A percentile compares a stretch with the other conserved stretches of the same genome.
phyloP scores from a whole-genome alignment of 805 yeast species.

The Monosporozyma aerobia region DNA sequence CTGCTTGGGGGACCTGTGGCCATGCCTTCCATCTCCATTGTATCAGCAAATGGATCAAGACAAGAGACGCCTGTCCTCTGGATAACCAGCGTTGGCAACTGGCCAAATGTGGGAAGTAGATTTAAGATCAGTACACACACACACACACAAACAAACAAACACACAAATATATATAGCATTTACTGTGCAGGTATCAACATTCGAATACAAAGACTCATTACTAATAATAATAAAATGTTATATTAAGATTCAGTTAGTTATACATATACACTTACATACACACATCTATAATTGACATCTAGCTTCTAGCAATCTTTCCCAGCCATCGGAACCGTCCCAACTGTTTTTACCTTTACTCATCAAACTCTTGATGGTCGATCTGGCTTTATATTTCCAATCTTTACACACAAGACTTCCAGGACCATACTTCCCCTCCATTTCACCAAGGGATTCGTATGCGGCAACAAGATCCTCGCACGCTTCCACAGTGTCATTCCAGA shows the following conservation, averaged over 20 bases:
- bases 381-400: slow-evolving; percentile 85
- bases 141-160: neutral
- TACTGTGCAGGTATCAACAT: neutral
- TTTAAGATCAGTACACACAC: neutral
- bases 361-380: slow-evolving; percentile 59
- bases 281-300: slow-evolving; percentile 16
- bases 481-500: slow-evolving; percentile 75
- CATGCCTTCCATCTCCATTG: slow-evolving; percentile 99
- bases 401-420: slow-evolving; percentile 81
- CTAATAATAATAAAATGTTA: neutral
- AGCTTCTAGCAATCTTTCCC: slow-evolving; percentile 49
- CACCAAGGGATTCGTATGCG: slow-evolving; percentile 85
- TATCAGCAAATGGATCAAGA: slow-evolving; percentile 88
- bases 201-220: neutral
- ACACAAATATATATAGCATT: neutral
- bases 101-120: slow-evolving; percentile 61
- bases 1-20: slow-evolving; percentile 96
- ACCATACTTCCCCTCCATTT: slow-evolving; percentile 64
- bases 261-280: slow-evolving; percentile 2
- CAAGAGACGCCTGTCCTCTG: slow-evolving; percentile 93
- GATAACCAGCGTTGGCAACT: slow-evolving; percentile 86
- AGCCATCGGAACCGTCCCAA: slow-evolving; percentile 78
- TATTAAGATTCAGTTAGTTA: neutral
- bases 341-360: slow-evolving; percentile 67
- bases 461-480: slow-evolving; percentile 71